Evolutionary conservation across 495 filamentous ascomycete species (phyloP), one percentile per base, ranked within the genome.

Genomic region (Lichenothelia convexa): DNA sequence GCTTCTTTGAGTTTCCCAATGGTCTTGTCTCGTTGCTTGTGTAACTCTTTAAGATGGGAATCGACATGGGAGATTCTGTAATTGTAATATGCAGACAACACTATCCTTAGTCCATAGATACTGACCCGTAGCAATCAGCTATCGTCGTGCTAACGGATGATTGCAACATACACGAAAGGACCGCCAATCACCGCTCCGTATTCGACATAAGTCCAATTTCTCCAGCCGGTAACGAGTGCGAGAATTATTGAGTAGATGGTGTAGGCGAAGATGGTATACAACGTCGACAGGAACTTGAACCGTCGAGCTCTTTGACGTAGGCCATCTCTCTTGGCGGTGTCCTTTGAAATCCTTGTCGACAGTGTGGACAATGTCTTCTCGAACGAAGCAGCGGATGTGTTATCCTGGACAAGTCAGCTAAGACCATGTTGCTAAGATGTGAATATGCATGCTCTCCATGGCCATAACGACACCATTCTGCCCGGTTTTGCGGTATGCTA

Each of bases 1-100:
- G 85, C 85, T 20, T 72, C 70, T 57, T 95, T 97, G 33, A 97
- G 71, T 57, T 84, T 86, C 49, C 91, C 80, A 44, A 97, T 93
- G 1, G 85, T 91, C 47, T 73, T 71, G 35, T 78, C 70, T 31
- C 85, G 73, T 56, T 93, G 78, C 38, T 70, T 65, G 35, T 87
- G 67, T 8, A 83, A 66, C 2, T 63, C 67, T 37, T 93, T 75
- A 18, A 93, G 65, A n/a, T 71, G 65, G 17, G 58, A 44, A 46
- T 76, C 72, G 9, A 74, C 63, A 6, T 58, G 69, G 18, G 73
- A 66, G 48, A 89, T 78, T 34, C 83, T 80, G 48, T 77, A 87
- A 43, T 78, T 78, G 57, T 79, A 95, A 57, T 80, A 75, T n/a
- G 62, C 58, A 15, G 70, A 65, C 16, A 73, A 58, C 1, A 59